phyloP scores from a whole-genome alignment of 1,284 basidiomycete genomes.

The Ustilago xerochloae region DNA sequence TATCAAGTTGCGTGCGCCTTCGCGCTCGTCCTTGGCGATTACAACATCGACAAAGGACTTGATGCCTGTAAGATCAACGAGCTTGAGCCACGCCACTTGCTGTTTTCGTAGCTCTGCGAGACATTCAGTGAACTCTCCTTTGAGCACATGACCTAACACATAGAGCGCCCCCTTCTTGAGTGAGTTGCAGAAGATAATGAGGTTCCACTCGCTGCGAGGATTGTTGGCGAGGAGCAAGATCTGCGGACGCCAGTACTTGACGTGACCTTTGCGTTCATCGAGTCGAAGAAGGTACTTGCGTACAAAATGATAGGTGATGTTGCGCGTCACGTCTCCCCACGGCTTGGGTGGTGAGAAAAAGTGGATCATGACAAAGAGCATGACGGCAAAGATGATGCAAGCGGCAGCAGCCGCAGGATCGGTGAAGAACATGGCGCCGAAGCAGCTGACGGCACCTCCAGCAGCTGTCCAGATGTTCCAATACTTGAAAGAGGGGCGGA shows the following conservation, averaged over 20 bases:
- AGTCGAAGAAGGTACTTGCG: constrained; percentile 66
- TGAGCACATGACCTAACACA: constrained; percentile 65
- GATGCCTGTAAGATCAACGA: constrained; percentile 66
- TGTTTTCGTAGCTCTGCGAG: constrained; percentile 63
- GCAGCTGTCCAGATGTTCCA: constrained; percentile 68
- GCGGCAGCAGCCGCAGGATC: constrained; percentile 52
- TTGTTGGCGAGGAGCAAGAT: constrained; percentile 66
- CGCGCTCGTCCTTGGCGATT: constrained; percentile 64
- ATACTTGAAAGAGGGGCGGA: constrained; percentile 67
- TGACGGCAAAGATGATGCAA: constrained; percentile 59
- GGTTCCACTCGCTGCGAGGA: constrained; percentile 65
- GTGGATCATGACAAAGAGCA: constrained; percentile 65
- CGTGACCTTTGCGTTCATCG: constrained; percentile 67
- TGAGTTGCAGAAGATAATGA: constrained; percentile 68
- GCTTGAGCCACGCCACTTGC: constrained; percentile 67
- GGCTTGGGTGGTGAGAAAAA: constrained; percentile 66
- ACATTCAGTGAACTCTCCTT: constrained; percentile 66
- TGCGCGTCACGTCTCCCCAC: constrained; percentile 67
- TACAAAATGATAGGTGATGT: constrained; percentile 66
- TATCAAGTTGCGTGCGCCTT: constrained; percentile 65
- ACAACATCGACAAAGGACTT: constrained; percentile 67
- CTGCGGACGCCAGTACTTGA: constrained; percentile 68
- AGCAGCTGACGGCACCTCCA: constrained; percentile 57
- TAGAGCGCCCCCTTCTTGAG: constrained; percentile 67
- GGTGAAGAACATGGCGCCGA: constrained; percentile 67